A percentile compares a stretch with the other conserved stretches of the same genome.
phyloP scores from a whole-genome alignment of 108 stramenopile species.

The Aurantiochytrium sp. region DNA sequence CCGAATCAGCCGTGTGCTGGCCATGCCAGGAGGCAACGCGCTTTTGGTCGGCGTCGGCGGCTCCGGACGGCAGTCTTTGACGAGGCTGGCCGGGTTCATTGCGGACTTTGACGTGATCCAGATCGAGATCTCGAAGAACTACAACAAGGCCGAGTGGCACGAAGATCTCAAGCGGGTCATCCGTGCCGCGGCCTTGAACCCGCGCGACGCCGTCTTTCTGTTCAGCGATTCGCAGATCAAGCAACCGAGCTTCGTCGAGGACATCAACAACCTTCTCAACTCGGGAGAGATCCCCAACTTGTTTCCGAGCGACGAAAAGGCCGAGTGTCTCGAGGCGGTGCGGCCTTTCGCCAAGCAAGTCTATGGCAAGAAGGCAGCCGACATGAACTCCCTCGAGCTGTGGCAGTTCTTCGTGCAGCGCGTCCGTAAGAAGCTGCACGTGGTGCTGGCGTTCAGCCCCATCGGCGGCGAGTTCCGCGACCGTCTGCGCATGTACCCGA shows the following conservation, averaged over 20 bases:
- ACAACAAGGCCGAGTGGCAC: slow-evolving; percentile 58
- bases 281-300: slow-evolving; percentile 66
- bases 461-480: slow-evolving; percentile 70
- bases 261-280: slow-evolving; percentile 69
- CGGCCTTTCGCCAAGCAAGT: slow-evolving; percentile 56
- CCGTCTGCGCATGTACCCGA: slow-evolving; percentile 61
- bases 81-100: slow-evolving; percentile 60
- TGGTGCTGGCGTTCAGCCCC: slow-evolving; percentile 64
- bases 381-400: slow-evolving; percentile 54
- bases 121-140: slow-evolving; percentile 68
- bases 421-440: slow-evolving; percentile 56
- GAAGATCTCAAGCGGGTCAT: slow-evolving; percentile 65
- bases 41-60: slow-evolving; percentile 66
- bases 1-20: slow-evolving; percentile 51
- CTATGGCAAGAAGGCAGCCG: slow-evolving; percentile 52
- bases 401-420: slow-evolving; percentile 62
- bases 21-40: slow-evolving; percentile 64
- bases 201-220: slow-evolving; percentile 52
- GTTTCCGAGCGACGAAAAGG: slow-evolving; percentile 58
- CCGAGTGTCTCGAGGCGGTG: slow-evolving; percentile 49
- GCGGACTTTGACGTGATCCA: slow-evolving; percentile 53
- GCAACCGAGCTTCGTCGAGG: slow-evolving; percentile 61
- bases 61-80: slow-evolving; percentile 56
- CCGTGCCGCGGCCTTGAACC: slow-evolving; percentile 50
- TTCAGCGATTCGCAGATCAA: slow-evolving; percentile 69